phyloP scores from a whole-genome alignment of 2,329 filamentous ascomycete genomes.

The Alternaria sp. region DNA sequence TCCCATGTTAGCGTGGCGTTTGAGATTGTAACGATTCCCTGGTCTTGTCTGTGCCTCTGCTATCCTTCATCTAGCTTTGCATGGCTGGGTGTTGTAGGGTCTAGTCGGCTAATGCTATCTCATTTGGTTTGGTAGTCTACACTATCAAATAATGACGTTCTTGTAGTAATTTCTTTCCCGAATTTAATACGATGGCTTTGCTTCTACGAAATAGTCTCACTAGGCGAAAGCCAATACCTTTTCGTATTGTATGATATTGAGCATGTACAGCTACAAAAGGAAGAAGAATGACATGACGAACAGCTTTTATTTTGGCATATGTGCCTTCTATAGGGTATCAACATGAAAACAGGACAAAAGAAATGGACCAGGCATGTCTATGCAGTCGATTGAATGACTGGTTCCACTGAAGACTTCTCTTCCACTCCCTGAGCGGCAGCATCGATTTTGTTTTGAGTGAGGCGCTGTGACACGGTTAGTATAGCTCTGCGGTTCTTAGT shows the following conservation, averaged over 20 bases:
- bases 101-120: not conserved
- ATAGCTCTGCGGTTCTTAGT: not conserved
- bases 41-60: not conserved
- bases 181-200: not conserved
- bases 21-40: not conserved
- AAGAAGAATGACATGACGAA: not conserved
- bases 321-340: conserved; percentile 43
- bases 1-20: not conserved
- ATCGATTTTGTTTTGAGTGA: conserved; percentile 55
- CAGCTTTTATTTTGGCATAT: conserved; percentile 22
- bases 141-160: not conserved
- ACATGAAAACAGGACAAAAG: conserved; percentile 9
- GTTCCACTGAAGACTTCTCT: conserved; percentile 31
- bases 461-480: conserved; percentile 47
- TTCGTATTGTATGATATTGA: not conserved
- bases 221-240: not conserved
- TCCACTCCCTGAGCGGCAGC: conserved; percentile 37
- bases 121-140: not conserved
- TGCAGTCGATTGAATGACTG: conserved; percentile 20
- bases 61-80: not conserved
- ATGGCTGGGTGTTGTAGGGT: conserved; percentile 1
- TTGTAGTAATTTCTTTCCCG: not conserved
- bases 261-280: not conserved
- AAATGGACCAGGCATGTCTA: not conserved
- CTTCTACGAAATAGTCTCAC: not conserved